A percentile compares a stretch with the other conserved stretches of the same genome.
Evolutionary conservation across 1,284 basidiomycete genomes (phyloP).

Genomic region (Vanrija humicola): DNA sequence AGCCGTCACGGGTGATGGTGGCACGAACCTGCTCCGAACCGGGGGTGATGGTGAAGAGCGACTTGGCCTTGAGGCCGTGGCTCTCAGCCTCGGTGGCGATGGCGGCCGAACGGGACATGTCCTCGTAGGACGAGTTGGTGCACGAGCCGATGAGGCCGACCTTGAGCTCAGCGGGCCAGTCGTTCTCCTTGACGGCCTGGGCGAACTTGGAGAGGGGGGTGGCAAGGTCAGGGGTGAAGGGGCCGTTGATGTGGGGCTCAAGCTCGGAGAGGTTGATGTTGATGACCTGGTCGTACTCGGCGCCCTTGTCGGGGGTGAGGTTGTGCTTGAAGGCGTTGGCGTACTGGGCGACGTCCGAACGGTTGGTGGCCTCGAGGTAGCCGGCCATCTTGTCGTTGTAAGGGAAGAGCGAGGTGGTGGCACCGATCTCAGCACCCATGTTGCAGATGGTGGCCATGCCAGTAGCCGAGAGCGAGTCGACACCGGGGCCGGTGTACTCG

Average conservation of each 20-base stretch:
- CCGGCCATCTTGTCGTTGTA: conserved; percentile 92
- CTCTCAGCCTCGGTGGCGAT: conserved; percentile 83
- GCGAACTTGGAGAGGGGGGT: conserved; percentile 96
- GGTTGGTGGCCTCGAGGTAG: conserved; percentile 92
- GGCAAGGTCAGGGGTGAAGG: conserved; percentile 93
- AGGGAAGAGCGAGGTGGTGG: conserved; percentile 97
- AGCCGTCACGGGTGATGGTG: conserved; percentile 93
- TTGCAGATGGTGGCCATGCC: conserved; percentile 98
- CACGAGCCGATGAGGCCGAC: conserved; percentile 98
- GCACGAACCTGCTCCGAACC: conserved; percentile 98
- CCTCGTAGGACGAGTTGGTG: conserved; percentile 99
- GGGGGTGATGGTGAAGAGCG: conserved; percentile 95
- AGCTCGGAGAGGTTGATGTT: conserved; percentile 95
- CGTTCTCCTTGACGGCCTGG: conserved; percentile 86
- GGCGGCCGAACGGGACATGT: conserved; percentile 95
- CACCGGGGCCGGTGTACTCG: conserved; percentile 89
- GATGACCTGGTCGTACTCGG: conserved; percentile 91
- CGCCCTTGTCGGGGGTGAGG: conserved; percentile 80
- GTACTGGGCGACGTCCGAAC: conserved; percentile 81
- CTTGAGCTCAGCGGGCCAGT: conserved; percentile 95
- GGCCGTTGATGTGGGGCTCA: conserved; percentile 99
- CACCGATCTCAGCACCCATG: conserved; percentile 99
- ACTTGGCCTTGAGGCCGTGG: conserved; percentile 86
- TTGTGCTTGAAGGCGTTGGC: conserved; percentile 88
- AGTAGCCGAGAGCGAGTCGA: conserved; percentile 93